These are phyloP conservation scores for Neurospora crassa DNA, from an alignment of 2,329 filamentous ascomycete genomes.

Conservation along the genomic window DNA sequence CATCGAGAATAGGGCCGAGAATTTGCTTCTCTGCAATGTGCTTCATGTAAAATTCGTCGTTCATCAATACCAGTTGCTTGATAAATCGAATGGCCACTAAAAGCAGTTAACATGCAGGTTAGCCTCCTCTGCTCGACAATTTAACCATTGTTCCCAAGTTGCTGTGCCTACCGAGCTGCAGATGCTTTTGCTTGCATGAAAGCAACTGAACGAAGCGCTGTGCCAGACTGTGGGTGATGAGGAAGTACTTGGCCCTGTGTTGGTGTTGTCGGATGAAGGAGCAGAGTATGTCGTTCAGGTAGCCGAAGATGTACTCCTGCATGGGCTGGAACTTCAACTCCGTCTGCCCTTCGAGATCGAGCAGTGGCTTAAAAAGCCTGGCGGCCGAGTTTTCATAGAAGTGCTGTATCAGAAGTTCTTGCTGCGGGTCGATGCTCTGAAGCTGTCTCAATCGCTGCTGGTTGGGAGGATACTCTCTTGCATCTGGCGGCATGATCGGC, in stretches of 20 bases:
- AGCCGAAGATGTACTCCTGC: constrained; percentile 82
- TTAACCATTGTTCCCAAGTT: constrained; percentile 5
- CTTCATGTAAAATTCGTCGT: constrained; percentile 85
- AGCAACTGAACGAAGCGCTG: constrained; percentile 76
- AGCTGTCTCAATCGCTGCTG: constrained; percentile 50
- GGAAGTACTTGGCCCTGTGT: constrained; percentile 78
- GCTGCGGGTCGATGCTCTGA: constrained; percentile 54
- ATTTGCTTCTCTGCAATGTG: constrained; percentile 75
- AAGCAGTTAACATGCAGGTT: neutral
- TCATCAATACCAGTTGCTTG: constrained; percentile 71
- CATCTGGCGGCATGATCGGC: constrained; percentile 32
- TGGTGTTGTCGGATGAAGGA: constrained; percentile 90
- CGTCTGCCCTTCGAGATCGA: constrained; percentile 62
- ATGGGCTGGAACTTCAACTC: constrained; percentile 68
- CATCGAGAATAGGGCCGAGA: constrained; percentile 74
- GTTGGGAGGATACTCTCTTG: constrained; percentile 39
- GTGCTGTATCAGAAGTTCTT: constrained; percentile 73
- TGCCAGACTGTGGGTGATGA: constrained; percentile 69
- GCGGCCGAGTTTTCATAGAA: constrained; percentile 86
- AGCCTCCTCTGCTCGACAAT: constrained; percentile 1
- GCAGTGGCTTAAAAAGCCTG: constrained; percentile 78
- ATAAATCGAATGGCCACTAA: constrained; percentile 87
- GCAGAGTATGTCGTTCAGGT: constrained; percentile 84
- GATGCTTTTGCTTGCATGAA: constrained; percentile 75
- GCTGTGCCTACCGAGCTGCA: constrained; percentile 66